phyloP scores from a whole-genome alignment of 1,284 basidiomycete genomes.

The Marasmius tenuissimus region DNA sequence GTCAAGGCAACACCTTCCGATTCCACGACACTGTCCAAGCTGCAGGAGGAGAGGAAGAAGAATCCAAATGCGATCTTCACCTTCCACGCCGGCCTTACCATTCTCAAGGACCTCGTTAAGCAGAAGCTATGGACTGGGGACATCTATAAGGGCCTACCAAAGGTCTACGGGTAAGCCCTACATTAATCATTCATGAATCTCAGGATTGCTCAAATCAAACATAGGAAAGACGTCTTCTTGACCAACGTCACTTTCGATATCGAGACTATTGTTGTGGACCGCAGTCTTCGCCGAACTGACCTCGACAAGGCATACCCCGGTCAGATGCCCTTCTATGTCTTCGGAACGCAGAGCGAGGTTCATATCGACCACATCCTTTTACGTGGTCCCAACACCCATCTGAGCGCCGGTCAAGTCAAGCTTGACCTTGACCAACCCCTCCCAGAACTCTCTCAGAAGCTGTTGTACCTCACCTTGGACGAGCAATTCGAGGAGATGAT shows the following conservation, averaged over 20 bases:
- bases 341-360: constrained; percentile 29
- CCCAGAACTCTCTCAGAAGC: background rate
- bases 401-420: constrained; percentile 29
- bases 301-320: constrained; percentile 30
- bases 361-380: constrained; percentile 42
- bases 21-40: constrained; percentile 14
- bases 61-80: constrained; percentile 24
- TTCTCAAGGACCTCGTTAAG: constrained; percentile 19
- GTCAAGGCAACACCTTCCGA: constrained; percentile 29
- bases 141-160: constrained; percentile 16
- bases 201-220: background rate
- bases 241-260: constrained; percentile 24
- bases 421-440: background rate
- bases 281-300: constrained; percentile 21
- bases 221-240: background rate
- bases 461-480: background rate
- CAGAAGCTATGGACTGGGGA: constrained; percentile 18
- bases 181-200: background rate
- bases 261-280: constrained; percentile 27
- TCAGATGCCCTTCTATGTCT: constrained; percentile 42
- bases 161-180: background rate
- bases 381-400: constrained; percentile 37
- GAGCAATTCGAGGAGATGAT: constrained; percentile 1
- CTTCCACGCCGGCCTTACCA: constrained; percentile 15
- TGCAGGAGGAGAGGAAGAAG: constrained; percentile 16